Evolutionary conservation across 805 yeast species (phyloP).

Genomic region (Suhomyces prunicola): DNA sequence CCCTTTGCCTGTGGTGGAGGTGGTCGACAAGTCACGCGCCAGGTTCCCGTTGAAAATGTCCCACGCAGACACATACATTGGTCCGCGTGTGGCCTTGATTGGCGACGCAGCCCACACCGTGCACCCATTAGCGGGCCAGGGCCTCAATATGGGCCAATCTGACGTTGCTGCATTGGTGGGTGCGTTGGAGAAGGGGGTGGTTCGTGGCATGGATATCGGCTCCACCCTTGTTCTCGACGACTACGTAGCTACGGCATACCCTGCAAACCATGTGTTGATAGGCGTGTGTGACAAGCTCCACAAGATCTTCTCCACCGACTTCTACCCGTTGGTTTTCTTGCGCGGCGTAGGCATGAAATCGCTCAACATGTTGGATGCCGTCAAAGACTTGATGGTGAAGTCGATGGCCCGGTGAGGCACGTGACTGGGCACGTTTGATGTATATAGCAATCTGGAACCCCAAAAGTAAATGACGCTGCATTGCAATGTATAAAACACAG

Average conservation of each 20-base stretch:
- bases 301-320: conserved; percentile 75
- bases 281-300: conserved; percentile 92
- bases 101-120: conserved; percentile 99
- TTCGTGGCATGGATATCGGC: conserved; percentile 88
- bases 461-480: not conserved
- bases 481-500: not conserved
- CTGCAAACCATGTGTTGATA: conserved; percentile 71
- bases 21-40: conserved; percentile 68
- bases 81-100: conserved; percentile 82
- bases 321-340: conserved; percentile 67
- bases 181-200: conserved; percentile 67
- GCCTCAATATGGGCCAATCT: conserved; percentile 94
- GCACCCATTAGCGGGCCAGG: conserved; percentile 97
- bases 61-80: conserved; percentile 87
- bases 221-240: conserved; percentile 76
- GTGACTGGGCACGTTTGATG: not conserved
- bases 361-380: conserved; percentile 57
- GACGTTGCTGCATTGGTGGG: conserved; percentile 73
- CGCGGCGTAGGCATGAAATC: conserved; percentile 75
- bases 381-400: conserved; percentile 69
- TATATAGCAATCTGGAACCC: not conserved
- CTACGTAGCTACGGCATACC: conserved; percentile 80
- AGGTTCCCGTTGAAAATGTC: conserved; percentile 83
- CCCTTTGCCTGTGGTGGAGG: conserved; percentile 64
- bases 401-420: conserved; percentile 15